Percentiles rank a stretch among this genome's conserved stretches.
phyloP scores from a whole-genome alignment of 2,329 filamentous ascomycete species.

The Proliferodiscus dingleyae region DNA sequence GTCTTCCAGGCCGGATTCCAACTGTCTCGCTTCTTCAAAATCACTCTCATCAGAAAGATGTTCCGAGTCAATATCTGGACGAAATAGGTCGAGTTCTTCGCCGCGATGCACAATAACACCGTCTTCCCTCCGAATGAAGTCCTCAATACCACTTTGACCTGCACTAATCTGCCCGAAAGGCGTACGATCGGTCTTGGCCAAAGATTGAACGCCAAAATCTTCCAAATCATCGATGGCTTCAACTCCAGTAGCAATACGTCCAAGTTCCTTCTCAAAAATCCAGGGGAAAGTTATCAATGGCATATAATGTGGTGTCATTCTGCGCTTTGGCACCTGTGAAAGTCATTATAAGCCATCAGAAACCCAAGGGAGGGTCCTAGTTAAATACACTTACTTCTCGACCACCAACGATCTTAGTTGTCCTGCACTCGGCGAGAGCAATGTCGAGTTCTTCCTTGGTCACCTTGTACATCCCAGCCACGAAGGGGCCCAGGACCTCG shows the following conservation, averaged over 20 bases:
- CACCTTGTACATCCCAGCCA: slow-evolving; percentile 82
- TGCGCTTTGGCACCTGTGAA: slow-evolving; percentile 1
- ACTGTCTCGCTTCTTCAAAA: slow-evolving; percentile 9
- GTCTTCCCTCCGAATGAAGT: slow-evolving; percentile 27
- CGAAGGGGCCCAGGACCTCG: slow-evolving; percentile 61
- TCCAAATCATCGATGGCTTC: slow-evolving; percentile 21
- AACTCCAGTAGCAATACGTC: slow-evolving; percentile 55
- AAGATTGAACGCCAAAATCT: slow-evolving; percentile 15
- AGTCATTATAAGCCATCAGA: not conserved
- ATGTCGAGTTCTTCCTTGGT: slow-evolving; percentile 66
- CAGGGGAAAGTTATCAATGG: slow-evolving; percentile 46
- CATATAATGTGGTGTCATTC: not conserved
- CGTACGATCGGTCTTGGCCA: slow-evolving; percentile 15
- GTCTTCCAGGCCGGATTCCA: slow-evolving; percentile 7
- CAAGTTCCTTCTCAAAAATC: slow-evolving; percentile 73
- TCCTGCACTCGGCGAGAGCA: slow-evolving; percentile 48
- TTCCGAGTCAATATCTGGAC: slow-evolving; percentile 20
- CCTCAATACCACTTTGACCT: slow-evolving; percentile 13
- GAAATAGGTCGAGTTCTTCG: slow-evolving; percentile 31
- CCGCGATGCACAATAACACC: slow-evolving; percentile 30
- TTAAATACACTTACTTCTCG: slow-evolving; percentile 24
- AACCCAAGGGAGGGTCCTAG: not conserved
- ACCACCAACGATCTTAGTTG: slow-evolving; percentile 35
- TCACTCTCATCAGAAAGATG: slow-evolving; percentile 13
- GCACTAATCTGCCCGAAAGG: slow-evolving; percentile 4